phyloP scores from a whole-genome alignment of 306 rosid genomes.

The Vigna hirtella region DNA sequence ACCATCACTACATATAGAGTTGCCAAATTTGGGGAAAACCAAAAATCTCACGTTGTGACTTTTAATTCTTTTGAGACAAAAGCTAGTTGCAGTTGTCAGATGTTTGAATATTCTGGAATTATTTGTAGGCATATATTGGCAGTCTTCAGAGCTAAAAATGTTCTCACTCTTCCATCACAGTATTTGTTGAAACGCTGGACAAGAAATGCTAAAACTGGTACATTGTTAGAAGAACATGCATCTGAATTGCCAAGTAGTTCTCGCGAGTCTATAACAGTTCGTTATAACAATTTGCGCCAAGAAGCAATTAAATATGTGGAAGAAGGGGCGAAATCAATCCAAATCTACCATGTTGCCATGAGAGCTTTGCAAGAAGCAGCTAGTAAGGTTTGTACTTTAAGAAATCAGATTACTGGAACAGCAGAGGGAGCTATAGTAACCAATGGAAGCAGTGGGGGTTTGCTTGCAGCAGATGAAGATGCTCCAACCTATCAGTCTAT shows the following conservation, averaged over 20 bases:
- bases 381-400: conserved; percentile 67
- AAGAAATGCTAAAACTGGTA: conserved; percentile 75
- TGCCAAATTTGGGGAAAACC: conserved; percentile 85
- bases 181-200: conserved; percentile 92
- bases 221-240: conserved; percentile 56
- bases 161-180: conserved; percentile 85
- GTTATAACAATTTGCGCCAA: conserved; percentile 78
- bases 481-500: conserved; percentile 54
- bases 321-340: conserved; percentile 92
- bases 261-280: conserved; percentile 63
- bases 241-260: conserved; percentile 62
- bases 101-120: conserved; percentile 90
- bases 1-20: conserved; percentile 76
- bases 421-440: conserved; percentile 53
- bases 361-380: conserved; percentile 82
- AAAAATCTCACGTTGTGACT: conserved; percentile 71
- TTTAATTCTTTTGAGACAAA: conserved; percentile 71
- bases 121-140: conserved; percentile 87
- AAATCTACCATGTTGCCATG: conserved; percentile 81
- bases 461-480: conserved; percentile 65
- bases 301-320: conserved; percentile 90
- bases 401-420: conserved; percentile 57
- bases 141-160: conserved; percentile 83
- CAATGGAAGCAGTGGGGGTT: conserved; percentile 63
- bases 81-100: conserved; percentile 89